phyloP scores from a whole-genome alignment of 2,329 filamentous ascomycete genomes.

The Myriosclerotinia scirpicola region DNA sequence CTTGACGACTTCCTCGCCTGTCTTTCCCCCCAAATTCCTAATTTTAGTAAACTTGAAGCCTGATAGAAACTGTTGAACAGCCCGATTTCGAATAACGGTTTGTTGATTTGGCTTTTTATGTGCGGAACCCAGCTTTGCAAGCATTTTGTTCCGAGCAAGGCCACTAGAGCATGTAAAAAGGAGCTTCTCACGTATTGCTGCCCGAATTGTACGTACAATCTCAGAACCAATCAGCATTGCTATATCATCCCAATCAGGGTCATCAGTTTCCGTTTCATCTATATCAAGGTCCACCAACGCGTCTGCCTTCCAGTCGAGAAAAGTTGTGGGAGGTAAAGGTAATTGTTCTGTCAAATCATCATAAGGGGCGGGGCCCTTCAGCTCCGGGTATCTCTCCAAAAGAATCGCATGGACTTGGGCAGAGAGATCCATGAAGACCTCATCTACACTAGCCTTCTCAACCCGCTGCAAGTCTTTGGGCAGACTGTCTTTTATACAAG shows the following conservation, averaged over 20 bases:
- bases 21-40: slow-evolving; percentile 88
- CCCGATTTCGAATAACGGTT: slow-evolving; percentile 87
- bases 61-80: slow-evolving; percentile 73
- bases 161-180: slow-evolving; percentile 92
- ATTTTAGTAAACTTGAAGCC: slow-evolving; percentile 95
- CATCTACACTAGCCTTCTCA: slow-evolving; percentile 94
- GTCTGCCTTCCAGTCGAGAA: slow-evolving; percentile 80
- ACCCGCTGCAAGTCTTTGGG: slow-evolving; percentile 67
- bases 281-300: slow-evolving; percentile 77
- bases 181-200: slow-evolving; percentile 65
- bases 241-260: slow-evolving; percentile 96
- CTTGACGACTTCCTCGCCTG: slow-evolving; percentile 83
- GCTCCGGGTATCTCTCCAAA: slow-evolving; percentile 72
- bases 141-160: slow-evolving; percentile 87
- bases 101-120: slow-evolving; percentile 94
- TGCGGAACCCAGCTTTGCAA: slow-evolving; percentile 88
- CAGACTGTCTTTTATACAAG: slow-evolving; percentile 71
- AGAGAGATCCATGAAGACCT: slow-evolving; percentile 91
- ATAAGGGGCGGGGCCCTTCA: slow-evolving; percentile 66
- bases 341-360: slow-evolving; percentile 70
- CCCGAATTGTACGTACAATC: slow-evolving; percentile 76
- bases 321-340: slow-evolving; percentile 70
- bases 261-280: slow-evolving; percentile 68
- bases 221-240: slow-evolving; percentile 84
- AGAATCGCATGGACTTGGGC: slow-evolving; percentile 76